phyloP scores from a whole-genome alignment of 2,329 filamentous ascomycete species.

The Paecilomyces formosus region DNA sequence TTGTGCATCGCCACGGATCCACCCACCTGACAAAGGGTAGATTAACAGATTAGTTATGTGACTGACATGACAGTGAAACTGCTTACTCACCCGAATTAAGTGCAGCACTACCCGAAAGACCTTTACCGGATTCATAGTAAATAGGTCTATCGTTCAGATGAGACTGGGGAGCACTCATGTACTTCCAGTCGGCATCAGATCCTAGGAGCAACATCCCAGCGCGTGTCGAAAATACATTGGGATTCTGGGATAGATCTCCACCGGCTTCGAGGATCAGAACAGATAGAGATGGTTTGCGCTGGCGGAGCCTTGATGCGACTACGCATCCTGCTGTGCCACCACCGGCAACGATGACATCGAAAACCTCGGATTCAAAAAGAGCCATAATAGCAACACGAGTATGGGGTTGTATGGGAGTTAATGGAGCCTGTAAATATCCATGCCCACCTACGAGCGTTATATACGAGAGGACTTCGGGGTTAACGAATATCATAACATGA shows the following conservation, averaged over 20 bases:
- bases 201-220: neutral
- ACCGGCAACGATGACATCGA: conserved; percentile 1
- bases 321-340: conserved; percentile 2
- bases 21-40: neutral
- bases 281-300: neutral
- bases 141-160: neutral
- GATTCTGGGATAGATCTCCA: neutral
- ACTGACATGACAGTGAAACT: neutral
- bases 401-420: neutral
- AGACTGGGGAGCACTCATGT: neutral
- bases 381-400: neutral
- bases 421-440: neutral
- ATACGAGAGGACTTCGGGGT: neutral
- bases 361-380: neutral
- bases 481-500: neutral
- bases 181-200: neutral
- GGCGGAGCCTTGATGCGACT: neutral
- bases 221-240: conserved; percentile 3
- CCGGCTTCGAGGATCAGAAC: conserved; percentile 3
- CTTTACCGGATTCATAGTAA: neutral
- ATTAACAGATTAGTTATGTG: neutral
- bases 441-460: neutral
- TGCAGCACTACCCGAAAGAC: neutral
- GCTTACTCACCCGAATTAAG: neutral
- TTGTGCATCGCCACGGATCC: conserved; percentile 1